Conservation (phyloP, 1,284 basidiomycete species). For the Puccinia brachypodii region DNA sequence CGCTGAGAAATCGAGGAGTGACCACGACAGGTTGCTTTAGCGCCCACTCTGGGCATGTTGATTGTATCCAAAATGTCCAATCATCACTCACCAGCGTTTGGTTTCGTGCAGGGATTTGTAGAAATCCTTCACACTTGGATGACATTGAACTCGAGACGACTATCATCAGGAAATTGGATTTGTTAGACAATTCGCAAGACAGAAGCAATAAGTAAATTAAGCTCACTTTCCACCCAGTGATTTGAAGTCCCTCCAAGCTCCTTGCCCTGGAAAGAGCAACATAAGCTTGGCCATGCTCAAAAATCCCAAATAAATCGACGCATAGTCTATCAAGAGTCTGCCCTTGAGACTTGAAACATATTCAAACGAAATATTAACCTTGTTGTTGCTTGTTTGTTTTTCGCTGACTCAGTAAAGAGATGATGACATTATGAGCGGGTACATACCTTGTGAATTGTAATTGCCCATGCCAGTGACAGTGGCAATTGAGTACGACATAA, state of each 20-base stretch:
- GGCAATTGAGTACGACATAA: conserved; percentile 52
- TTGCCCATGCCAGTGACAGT: conserved; percentile 51
- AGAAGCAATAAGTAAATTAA: not conserved
- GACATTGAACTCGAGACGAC: conserved; percentile 28
- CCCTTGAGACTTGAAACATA: conserved; percentile 29
- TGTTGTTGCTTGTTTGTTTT: not conserved
- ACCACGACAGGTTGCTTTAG: not conserved
- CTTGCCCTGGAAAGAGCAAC: conserved; percentile 42
- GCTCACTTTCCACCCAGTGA: conserved; percentile 43
- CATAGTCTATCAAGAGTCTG: conserved; percentile 43
- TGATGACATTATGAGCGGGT: not conserved
- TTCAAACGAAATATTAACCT: not conserved
- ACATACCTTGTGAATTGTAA: conserved; percentile 41
- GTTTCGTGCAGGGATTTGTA: not conserved
- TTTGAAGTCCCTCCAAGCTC: conserved; percentile 33
- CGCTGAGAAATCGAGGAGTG: not conserved
- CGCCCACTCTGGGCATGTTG: not conserved
- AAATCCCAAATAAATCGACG: conserved; percentile 40
- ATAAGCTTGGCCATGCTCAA: conserved; percentile 42
- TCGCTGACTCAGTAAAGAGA: not conserved
- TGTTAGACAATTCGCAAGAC: not conserved
- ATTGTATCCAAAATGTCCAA: not conserved
- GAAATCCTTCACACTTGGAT: conserved; percentile 23
- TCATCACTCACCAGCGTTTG: conserved; percentile 17
- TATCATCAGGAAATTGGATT: not conserved